These are phyloP conservation scores for Acanthamoeba healyi DNA, from an alignment of 208 protist genomes.

Conservation along the genomic window DNA sequence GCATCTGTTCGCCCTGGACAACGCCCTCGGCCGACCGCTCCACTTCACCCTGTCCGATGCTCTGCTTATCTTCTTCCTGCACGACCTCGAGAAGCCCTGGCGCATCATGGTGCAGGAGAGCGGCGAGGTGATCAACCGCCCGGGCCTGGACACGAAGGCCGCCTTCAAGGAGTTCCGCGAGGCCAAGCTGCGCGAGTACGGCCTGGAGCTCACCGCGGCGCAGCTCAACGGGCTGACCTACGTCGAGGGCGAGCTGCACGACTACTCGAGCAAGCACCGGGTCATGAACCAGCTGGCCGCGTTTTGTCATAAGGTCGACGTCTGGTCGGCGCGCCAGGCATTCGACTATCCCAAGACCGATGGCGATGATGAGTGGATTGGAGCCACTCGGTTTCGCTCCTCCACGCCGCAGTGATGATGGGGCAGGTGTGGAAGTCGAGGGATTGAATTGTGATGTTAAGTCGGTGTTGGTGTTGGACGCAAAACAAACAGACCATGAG, in stretches of 20 bases:
- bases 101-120: background rate
- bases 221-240: constrained; percentile 44
- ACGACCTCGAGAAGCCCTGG: constrained; percentile 52
- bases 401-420: background rate
- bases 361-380: constrained; percentile 14
- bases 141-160: constrained; percentile 18
- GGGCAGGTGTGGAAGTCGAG: too few species aligned
- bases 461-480: too few species aligned
- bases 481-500: too few species aligned
- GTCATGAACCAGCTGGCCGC: constrained; percentile 36
- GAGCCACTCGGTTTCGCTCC: background rate
- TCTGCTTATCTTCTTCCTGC: constrained; percentile 28
- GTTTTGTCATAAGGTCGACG: constrained; percentile 37
- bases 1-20: constrained; percentile 4
- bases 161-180: constrained; percentile 10
- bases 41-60: constrained; percentile 33
- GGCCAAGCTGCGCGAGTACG: constrained; percentile 22
- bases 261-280: constrained; percentile 10
- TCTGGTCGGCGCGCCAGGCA: background rate
- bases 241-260: constrained; percentile 35
- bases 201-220: background rate
- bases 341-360: constrained; percentile 36
- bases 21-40: constrained; percentile 26
- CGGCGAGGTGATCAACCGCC: background rate
- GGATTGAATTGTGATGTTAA: too few species aligned